These are phyloP conservation scores for Phytophthora megakarya DNA, from an alignment of 352 stramenopile species.

Conservation along the genomic window DNA sequence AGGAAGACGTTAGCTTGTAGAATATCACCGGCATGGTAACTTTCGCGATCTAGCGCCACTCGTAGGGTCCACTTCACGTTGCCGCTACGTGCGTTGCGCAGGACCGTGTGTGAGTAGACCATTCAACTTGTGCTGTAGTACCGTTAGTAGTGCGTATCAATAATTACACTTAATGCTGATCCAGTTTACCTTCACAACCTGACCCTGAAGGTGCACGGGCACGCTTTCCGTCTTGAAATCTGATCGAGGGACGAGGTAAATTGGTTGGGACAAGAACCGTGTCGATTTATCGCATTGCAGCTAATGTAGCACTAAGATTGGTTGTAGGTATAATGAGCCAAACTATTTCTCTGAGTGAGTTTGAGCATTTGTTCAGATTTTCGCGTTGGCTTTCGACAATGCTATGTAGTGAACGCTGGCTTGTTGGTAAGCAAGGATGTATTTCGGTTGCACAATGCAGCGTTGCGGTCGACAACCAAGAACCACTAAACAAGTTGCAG, in stretches of 20 bases:
- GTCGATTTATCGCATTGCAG: neutral
- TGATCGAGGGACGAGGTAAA: neutral
- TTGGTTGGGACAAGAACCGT: neutral
- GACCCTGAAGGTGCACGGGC: too few relatives aligned
- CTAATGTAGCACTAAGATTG: neutral
- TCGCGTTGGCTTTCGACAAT: slow-evolving; percentile 3
- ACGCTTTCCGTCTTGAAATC: slow-evolving; percentile 9
- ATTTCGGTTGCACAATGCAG: neutral
- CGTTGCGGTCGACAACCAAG: too few relatives aligned
- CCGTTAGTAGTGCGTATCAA: neutral
- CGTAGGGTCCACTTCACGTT: slow-evolving; percentile 23
- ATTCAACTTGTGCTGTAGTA: neutral
- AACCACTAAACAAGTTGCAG: neutral
- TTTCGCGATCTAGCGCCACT: slow-evolving; percentile 18
- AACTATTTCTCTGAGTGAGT: too few relatives aligned
- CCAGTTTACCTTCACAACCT: neutral
- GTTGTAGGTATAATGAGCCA: too few relatives aligned
- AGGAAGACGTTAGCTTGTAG: slow-evolving; percentile 24
- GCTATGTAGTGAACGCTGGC: neutral
- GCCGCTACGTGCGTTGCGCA: slow-evolving; percentile 13
- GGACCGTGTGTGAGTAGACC: slow-evolving; percentile 4
- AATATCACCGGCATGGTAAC: slow-evolving; percentile 19
- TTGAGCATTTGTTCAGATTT: too few relatives aligned
- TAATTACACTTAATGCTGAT: neutral
- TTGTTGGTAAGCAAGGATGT: neutral